Conservation (phyloP, 2,329 filamentous ascomycete genomes). For the Apiospora marii region DNA sequence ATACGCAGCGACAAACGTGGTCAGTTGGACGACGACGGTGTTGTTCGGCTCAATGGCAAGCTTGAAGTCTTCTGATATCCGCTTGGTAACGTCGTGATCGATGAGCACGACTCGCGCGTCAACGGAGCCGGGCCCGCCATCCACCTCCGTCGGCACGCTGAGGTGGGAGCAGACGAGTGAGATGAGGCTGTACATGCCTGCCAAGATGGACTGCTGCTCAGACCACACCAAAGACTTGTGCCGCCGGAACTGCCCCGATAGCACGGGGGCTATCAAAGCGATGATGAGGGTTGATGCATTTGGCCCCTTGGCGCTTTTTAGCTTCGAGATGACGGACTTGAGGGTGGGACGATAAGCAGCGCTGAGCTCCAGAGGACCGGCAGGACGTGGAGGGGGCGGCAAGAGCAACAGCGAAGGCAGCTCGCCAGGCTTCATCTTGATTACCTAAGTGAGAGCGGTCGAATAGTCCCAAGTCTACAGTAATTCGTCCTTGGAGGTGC, state of each 20-base stretch:
- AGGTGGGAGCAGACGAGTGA: slow-evolving; percentile 73
- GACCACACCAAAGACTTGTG: slow-evolving; percentile 68
- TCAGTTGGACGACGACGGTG: slow-evolving; percentile 57
- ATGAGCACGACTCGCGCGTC: slow-evolving; percentile 80
- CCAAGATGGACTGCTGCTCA: slow-evolving; percentile 76
- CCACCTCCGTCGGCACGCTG: slow-evolving; percentile 65
- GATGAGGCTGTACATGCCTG: slow-evolving; percentile 79
- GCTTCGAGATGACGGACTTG: slow-evolving; percentile 58
- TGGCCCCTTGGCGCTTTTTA: slow-evolving; percentile 48
- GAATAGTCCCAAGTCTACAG: background rate
- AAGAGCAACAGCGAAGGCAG: slow-evolving; percentile 67
- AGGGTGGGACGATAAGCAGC: slow-evolving; percentile 69
- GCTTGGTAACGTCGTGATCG: slow-evolving; percentile 59
- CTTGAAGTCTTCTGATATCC: slow-evolving; percentile 43
- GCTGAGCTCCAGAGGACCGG: slow-evolving; percentile 58
- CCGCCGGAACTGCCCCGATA: slow-evolving; percentile 53
- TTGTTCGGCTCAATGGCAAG: slow-evolving; percentile 52
- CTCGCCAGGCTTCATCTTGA: slow-evolving; percentile 23
- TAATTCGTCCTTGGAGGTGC: too few relatives aligned
- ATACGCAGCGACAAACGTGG: slow-evolving; percentile 59
- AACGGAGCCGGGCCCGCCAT: slow-evolving; percentile 70
- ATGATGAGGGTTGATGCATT: slow-evolving; percentile 51
- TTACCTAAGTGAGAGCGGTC: background rate
- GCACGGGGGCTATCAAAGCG: slow-evolving; percentile 55
- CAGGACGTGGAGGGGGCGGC: slow-evolving; percentile 66